phyloP scores from a whole-genome alignment of 768 basidiomycete species.

The Lentinula sp. region DNA sequence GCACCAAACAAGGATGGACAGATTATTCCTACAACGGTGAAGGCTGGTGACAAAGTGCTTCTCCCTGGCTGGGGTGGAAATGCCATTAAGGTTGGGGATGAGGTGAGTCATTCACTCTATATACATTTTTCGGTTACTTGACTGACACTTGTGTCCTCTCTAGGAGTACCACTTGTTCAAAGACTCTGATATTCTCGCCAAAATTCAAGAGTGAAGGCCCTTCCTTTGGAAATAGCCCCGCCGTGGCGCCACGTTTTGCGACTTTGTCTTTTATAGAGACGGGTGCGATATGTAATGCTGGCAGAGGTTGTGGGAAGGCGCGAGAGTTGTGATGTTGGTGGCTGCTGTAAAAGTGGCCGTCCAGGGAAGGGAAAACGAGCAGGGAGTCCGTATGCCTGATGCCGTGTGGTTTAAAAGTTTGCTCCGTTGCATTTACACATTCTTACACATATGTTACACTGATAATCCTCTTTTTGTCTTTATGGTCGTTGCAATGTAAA shows the following conservation, averaged over 20 bases:
- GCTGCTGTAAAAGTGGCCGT: neutral
- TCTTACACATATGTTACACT: neutral
- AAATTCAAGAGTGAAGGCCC: conserved; percentile 73
- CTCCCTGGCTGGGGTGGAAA: conserved; percentile 97
- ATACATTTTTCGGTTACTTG: conserved; percentile 1
- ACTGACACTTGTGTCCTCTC: neutral
- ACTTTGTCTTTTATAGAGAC: no score
- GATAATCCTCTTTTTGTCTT: conserved; percentile 1
- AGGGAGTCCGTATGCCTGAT: neutral
- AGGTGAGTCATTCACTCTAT: conserved; percentile 46
- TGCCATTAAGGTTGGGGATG: conserved; percentile 93
- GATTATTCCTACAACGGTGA: conserved; percentile 68
- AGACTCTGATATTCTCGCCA: conserved; percentile 92
- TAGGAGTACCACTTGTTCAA: conserved; percentile 96
- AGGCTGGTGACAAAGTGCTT: conserved; percentile 88
- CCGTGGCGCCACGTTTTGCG: neutral
- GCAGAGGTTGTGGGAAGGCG: no score
- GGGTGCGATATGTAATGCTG: no score
- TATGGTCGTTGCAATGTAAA: conserved; percentile 13
- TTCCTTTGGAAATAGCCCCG: neutral
- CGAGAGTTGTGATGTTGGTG: no score
- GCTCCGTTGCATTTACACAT: neutral
- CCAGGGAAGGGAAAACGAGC: neutral
- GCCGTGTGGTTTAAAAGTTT: neutral
- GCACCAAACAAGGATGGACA: conserved; percentile 84